Percentiles rank a stretch among this genome's conserved stretches.
Evolutionary conservation across 495 filamentous ascomycete species (phyloP).

Genomic region (Aspergillus bridgeri): DNA sequence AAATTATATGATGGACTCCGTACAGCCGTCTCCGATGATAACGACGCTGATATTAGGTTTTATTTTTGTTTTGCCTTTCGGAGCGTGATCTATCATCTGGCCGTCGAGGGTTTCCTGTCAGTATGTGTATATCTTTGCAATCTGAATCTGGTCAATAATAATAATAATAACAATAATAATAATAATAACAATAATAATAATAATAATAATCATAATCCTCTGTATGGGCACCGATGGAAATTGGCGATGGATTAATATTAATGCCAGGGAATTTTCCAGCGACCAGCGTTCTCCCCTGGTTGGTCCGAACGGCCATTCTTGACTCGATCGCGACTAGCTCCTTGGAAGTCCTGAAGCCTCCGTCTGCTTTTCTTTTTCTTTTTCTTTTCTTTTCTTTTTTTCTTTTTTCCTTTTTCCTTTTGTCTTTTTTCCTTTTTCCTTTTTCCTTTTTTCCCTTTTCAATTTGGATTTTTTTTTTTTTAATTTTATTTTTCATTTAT

Average conservation of each 20-base stretch:
- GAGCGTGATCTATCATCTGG: no score
- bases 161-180: no score
- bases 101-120: no score
- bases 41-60: no score
- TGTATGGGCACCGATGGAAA: no score
- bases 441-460: not conserved
- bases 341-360: not conserved
- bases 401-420: slow-evolving; percentile 10
- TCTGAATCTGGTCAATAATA: no score
- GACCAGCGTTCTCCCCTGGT: not conserved
- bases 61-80: no score
- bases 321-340: not conserved
- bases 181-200: no score
- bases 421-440: slow-evolving; percentile 1
- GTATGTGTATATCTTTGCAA: no score
- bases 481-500: not conserved
- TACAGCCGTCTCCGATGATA: no score
- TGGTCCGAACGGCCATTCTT: not conserved
- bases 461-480: not conserved
- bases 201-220: no score
- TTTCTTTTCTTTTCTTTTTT: slow-evolving; percentile 1
- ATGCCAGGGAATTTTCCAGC: not conserved
- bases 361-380: slow-evolving; percentile 5
- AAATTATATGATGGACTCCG: no score
- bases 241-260: not conserved